Percentiles rank a stretch among this genome's conserved stretches.
These are phyloP conservation scores for Aspergillus amoenus DNA, from an alignment of 2,329 filamentous ascomycete species.

Conservation along the genomic window DNA sequence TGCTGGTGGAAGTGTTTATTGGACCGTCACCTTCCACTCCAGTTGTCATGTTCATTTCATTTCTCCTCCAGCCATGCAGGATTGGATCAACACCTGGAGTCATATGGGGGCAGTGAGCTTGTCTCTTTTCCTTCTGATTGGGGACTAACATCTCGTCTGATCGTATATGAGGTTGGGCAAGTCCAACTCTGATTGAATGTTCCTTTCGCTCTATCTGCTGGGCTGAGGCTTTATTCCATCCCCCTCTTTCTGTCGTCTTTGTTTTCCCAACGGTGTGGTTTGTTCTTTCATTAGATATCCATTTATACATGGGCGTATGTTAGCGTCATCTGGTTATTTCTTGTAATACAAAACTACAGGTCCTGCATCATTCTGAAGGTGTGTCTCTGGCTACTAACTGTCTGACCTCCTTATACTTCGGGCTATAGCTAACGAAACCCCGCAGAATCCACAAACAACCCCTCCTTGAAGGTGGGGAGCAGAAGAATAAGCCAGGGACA, in stretches of 20 bases:
- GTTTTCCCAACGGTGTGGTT: not conserved
- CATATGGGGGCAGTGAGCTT: slow-evolving; percentile 4
- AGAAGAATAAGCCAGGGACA: not conserved
- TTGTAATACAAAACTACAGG: not conserved
- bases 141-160: not conserved
- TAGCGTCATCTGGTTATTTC: not conserved
- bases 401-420: not conserved
- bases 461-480: not conserved
- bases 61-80: slow-evolving; percentile 3
- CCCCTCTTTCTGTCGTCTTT: slow-evolving; percentile 2
- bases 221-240: not conserved
- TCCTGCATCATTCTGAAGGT: not conserved
- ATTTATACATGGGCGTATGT: not conserved
- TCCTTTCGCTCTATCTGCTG: not conserved
- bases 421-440: not conserved
- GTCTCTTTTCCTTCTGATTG: slow-evolving; percentile 2
- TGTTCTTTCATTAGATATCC: not conserved
- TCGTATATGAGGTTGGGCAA: not conserved
- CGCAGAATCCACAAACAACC: not conserved
- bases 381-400: not conserved
- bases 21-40: not conserved
- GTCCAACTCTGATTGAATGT: not conserved
- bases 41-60: not conserved
- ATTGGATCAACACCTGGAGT: slow-evolving; percentile 3
- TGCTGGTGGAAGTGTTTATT: not conserved